Evolutionary conservation across 2,329 filamentous ascomycete genomes (phyloP), one percentile per base, ranked within the genome.

Genomic region (Fusarium sp.): DNA sequence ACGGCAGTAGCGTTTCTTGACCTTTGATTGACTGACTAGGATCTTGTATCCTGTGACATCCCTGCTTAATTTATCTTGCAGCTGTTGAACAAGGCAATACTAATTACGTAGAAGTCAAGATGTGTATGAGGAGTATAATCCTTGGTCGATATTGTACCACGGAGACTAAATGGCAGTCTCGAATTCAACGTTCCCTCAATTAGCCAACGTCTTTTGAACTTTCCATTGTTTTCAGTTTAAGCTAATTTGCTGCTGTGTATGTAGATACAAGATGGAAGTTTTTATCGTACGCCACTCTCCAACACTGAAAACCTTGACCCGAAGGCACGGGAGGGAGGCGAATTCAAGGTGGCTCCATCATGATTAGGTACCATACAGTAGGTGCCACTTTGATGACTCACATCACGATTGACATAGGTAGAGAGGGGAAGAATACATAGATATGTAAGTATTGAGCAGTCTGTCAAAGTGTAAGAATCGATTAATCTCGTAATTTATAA

Each of bases 341-440:
- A 65, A 48, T 21, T 59, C 18, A n/a, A 25, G 40, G 40, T 59
- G 40, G 61, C 42, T 58, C 43, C 57, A 47, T 66, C n/a, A 42
- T 12, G 21, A 28, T 54, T 21, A 37, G 32, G 32, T 37, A 37
- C 32, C 32, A 10, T 34, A 34, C 32, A 34, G 32, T 34, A 34
- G 32, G 32, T 10, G 18, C 32, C 32, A 49, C 32, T 16, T 63
- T n/a, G 55, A 61, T 69, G 55, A 69, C 47, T 70, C 66, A 70
- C 51, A 46, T 11, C 27, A 45, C 13, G 25, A 41, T 45, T 21
- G 18, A 27, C 13, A 28, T 12, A 28, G 25, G 25, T 25, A 13
- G 42, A 45, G 21, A 53, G 32, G 16, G 18, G 14, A 28, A 28
- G 14, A 46, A 25, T 46, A 8, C 12, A 16, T 32, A 37, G 32